A percentile compares a stretch with the other conserved stretches of the same genome.
These are phyloP conservation scores for Hyaloscypha hepaticicola DNA, from an alignment of 495 filamentous ascomycete species.

Conservation along the genomic window DNA sequence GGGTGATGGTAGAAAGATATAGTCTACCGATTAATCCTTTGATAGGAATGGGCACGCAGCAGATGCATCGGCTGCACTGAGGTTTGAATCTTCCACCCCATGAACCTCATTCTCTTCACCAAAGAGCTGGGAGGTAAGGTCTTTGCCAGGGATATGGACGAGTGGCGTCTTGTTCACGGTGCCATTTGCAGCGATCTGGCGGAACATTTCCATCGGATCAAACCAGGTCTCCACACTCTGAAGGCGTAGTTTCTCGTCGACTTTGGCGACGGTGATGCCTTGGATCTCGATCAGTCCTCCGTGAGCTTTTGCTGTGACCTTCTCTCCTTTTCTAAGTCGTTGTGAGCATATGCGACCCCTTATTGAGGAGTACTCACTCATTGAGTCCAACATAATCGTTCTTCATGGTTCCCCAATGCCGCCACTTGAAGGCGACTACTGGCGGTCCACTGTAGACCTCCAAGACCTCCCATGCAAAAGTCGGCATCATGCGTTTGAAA, in stretches of 20 bases:
- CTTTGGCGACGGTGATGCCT: slow-evolving; percentile 55
- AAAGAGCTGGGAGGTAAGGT: not conserved
- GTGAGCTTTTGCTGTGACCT: slow-evolving; percentile 54
- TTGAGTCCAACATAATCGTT: slow-evolving; percentile 63
- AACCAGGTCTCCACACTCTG: slow-evolving; percentile 61
- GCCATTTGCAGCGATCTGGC: slow-evolving; percentile 54
- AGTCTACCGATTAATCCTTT: slow-evolving; percentile 20
- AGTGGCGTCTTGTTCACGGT: slow-evolving; percentile 15
- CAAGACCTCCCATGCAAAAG: slow-evolving; percentile 67
- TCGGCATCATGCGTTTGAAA: slow-evolving; percentile 69
- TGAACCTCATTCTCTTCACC: not conserved
- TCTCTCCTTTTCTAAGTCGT: slow-evolving; percentile 54
- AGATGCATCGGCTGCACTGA: not conserved
- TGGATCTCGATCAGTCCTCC: slow-evolving; percentile 48
- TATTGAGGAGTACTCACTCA: slow-evolving; percentile 40
- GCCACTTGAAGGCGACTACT: slow-evolving; percentile 58
- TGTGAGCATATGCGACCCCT: not conserved
- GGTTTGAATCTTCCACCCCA: not conserved
- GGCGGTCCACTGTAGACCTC: slow-evolving; percentile 65
- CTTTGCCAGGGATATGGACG: not conserved
- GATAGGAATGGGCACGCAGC: not conserved
- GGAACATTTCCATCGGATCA: slow-evolving; percentile 65
- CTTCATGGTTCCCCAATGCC: slow-evolving; percentile 65
- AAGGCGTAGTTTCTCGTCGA: slow-evolving; percentile 57
- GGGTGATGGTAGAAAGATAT: not conserved